These are phyloP conservation scores for Pythium insidiosum DNA, from an alignment of 352 stramenopile species.

Conservation along the genomic window DNA sequence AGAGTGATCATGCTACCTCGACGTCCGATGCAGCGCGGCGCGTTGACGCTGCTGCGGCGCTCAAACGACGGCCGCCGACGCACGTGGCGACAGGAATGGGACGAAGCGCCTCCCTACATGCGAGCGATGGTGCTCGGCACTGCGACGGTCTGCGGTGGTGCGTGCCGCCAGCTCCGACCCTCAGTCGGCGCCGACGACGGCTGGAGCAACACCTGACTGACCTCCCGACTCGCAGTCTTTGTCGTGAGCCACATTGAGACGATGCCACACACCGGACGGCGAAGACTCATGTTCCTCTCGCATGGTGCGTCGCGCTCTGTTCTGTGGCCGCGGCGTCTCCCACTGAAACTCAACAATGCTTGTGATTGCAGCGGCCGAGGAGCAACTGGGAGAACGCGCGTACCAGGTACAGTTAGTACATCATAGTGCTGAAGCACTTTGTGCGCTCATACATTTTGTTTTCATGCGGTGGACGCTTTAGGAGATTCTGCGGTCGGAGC, in stretches of 20 bases:
- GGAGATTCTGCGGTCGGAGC: constrained; percentile 31
- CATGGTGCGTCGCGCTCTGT: constrained; percentile 13
- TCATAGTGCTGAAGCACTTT: too few relatives aligned
- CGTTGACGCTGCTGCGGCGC: too few relatives aligned
- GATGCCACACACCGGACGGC: constrained; percentile 44
- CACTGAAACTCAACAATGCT: not conserved
- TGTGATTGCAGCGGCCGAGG: constrained; percentile 22
- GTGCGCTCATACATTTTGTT: too few relatives aligned
- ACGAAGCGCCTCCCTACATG: constrained; percentile 23
- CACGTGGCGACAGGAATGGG: constrained; percentile 23
- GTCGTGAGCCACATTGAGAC: constrained; percentile 41
- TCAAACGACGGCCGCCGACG: not conserved
- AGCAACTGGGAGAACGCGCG: constrained; percentile 38
- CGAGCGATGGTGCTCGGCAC: constrained; percentile 18
- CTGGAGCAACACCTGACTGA: constrained; percentile 16
- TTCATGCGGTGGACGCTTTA: too few relatives aligned
- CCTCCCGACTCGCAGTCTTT: constrained; percentile 8
- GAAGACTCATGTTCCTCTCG: constrained; percentile 58
- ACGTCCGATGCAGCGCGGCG: too few relatives aligned
- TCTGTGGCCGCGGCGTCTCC: not conserved
- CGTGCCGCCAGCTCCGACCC: not conserved
- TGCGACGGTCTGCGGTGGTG: constrained; percentile 20
- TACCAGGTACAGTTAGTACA: constrained; percentile 22
- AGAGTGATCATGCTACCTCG: too few relatives aligned
- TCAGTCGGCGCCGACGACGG: not conserved